Conservation (phyloP, 768 basidiomycete genomes). For the Suillus discolor region DNA sequence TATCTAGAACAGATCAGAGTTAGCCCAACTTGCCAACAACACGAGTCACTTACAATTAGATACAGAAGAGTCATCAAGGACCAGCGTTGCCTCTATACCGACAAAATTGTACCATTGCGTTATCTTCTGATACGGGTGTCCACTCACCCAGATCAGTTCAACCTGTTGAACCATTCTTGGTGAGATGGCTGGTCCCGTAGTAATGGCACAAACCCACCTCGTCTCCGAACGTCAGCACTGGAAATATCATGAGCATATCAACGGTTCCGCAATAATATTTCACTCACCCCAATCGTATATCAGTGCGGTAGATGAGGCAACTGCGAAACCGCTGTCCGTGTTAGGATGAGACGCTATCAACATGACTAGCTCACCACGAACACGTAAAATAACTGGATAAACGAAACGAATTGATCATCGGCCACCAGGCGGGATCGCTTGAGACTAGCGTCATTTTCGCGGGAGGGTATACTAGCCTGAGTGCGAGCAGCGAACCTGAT, state of each 20-base stretch:
- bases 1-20: neutral
- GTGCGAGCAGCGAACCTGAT: neutral
- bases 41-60: neutral
- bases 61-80: neutral
- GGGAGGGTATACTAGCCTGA: neutral
- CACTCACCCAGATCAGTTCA: conserved; percentile 1
- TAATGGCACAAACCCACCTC: neutral
- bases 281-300: neutral
- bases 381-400: neutral
- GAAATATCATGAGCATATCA: neutral
- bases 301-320: neutral
- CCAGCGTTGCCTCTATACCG: neutral
- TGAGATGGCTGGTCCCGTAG: neutral
- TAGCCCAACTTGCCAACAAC: neutral
- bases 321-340: neutral
- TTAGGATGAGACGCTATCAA: neutral
- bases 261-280: neutral
- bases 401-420: neutral
- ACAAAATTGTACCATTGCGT: neutral
- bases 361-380: neutral
- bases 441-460: neutral
- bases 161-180: neutral
- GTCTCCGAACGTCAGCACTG: neutral
- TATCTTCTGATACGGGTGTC: neutral
- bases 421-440: neutral